Percentiles rank a stretch among this genome's conserved stretches.
Conservation (phyloP, 331 rosid species). For the Spiraea crenata region DNA sequence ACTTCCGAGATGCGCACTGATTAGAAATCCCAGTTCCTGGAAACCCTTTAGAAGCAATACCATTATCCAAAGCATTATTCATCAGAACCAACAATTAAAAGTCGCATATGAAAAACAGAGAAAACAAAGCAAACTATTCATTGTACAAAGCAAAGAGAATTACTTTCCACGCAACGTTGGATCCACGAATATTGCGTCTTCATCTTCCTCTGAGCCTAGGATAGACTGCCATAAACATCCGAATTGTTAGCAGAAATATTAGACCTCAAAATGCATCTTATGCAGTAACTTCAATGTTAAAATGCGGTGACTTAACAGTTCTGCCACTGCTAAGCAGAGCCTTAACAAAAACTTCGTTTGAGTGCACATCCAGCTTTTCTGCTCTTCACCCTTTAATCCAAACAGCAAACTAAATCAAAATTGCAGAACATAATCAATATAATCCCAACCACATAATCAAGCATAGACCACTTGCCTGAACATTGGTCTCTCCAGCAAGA, state of each 20-base stretch:
- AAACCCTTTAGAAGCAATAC: too few relatives aligned
- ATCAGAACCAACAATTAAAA: background rate
- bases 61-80: constrained; percentile 10
- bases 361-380: constrained; percentile 95
- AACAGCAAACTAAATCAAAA: constrained; percentile 14
- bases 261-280: background rate
- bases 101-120: background rate
- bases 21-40: too few relatives aligned
- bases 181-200: constrained; percentile 68
- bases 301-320: constrained; percentile 56
- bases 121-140: background rate
- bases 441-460: background rate
- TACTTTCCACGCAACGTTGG: constrained; percentile 76
- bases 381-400: constrained; percentile 86
- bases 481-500: constrained; percentile 93
- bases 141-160: constrained; percentile 3
- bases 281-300: background rate
- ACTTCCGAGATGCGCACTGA: too few relatives aligned
- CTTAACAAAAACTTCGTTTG: constrained; percentile 90
- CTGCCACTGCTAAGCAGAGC: constrained; percentile 92
- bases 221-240: constrained; percentile 52
- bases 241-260: constrained; percentile 22
- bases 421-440: background rate
- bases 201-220: constrained; percentile 88
- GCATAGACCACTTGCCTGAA: constrained; percentile 47